Base-by-base conservation (phyloP, 2,329 filamentous ascomycete species). In the Fusarium sp. region DNA sequence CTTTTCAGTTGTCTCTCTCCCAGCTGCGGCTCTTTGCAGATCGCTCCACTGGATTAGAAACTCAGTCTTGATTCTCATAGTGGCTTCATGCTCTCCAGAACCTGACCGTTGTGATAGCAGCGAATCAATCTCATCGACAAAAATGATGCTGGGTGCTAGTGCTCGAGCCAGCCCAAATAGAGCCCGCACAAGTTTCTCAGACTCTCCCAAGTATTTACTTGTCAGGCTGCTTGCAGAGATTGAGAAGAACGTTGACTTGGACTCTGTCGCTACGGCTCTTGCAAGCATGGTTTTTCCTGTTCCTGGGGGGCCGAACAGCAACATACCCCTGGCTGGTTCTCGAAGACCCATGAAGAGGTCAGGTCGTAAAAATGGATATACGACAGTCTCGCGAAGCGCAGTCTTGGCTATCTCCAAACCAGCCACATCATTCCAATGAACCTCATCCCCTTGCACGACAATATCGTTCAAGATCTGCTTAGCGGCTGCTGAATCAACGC, bases 201-300 rank as follows among this genome's bases (percentile, higher is more conserved):
- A 96, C 73, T 99, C 95, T 39, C 95, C 95, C 9, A 98, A 84
- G 75, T 94, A 99, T 76, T 99, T 99, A 71, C 91, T 96, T 1
- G 94, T 98, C 65, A 99, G 78, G 68, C 91, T 96, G 72, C 92
- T 96, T 14, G 95, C 93, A 6, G 93, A 97, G 52, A 99, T 97
- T 13, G 93, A 96, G 77, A 99, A 98, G 77, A 98, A 99, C 0
- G 96, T 96, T 10, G 92, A 96, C 69, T 88, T 90, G 2, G 92
- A 96, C 75, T 99, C 95, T 0, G 95, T 98, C 1, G 95, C 95
- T 1, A 98, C 94, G n/a, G 75, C 73, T 63, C 95, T 86, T 9
- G 95, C 95, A 33, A 99, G 81, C 95, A 99, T 99, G 0, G 95
- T 99, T 76, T 99, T 99, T 48, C 95, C 95, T 0, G 95, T 99